These are phyloP conservation scores for Amaranthus hypochondriacus DNA, from an alignment of 148 eudicot genomes.

Conservation along the genomic window DNA sequence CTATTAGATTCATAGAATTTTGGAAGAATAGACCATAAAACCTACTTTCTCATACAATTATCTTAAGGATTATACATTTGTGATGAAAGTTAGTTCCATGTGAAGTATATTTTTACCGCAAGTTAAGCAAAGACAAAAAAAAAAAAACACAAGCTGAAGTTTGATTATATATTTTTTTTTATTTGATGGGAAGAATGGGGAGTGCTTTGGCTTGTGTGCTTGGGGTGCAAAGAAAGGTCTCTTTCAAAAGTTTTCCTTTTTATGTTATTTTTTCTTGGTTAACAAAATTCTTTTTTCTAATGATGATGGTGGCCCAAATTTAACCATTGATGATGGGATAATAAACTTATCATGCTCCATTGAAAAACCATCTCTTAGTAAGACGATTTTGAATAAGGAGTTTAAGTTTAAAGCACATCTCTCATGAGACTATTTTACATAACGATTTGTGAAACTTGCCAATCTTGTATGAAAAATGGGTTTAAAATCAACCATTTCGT, in stretches of 20 bases:
- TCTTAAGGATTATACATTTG: background rate
- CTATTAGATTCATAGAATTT: too few relatives aligned
- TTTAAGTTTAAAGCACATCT: too few relatives aligned
- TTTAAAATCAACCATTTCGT: too few relatives aligned
- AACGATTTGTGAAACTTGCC: too few relatives aligned
- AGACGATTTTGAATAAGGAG: background rate
- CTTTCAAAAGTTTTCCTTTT: conserved; percentile 11
- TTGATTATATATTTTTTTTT: background rate
- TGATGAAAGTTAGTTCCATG: conserved; percentile 8
- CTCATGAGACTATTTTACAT: too few relatives aligned
- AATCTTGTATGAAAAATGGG: too few relatives aligned
- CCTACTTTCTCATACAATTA: background rate
- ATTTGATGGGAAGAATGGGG: background rate
- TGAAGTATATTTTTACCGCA: background rate
- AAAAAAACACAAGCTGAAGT: background rate
- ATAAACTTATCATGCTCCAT: background rate
- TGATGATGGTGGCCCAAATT: conserved; percentile 12
- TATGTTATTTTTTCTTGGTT: background rate
- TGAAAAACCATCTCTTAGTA: background rate
- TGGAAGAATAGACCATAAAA: background rate
- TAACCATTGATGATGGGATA: conserved; percentile 6
- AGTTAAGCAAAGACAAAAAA: conserved; percentile 11
- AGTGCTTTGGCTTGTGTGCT: conserved; percentile 20
- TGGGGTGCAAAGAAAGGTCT: conserved; percentile 26
- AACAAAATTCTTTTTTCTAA: background rate